These are phyloP conservation scores for Leucaena leucocephala DNA, from an alignment of 306 rosid species.

Conservation along the genomic window DNA sequence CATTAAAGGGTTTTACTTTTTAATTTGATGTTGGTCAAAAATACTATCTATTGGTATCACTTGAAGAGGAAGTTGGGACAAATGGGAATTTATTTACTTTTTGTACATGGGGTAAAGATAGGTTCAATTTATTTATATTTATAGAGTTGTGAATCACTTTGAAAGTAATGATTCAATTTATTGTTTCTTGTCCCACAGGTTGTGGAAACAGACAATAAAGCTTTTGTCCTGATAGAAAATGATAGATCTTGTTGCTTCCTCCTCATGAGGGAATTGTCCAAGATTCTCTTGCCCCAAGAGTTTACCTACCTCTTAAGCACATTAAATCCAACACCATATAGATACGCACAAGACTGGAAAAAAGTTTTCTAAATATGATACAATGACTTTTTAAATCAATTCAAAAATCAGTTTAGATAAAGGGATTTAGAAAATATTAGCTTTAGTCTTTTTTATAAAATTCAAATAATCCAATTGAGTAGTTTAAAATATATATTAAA, in stretches of 20 bases:
- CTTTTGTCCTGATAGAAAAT: background rate
- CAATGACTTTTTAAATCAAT: too few relatives aligned
- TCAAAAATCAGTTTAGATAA: too few relatives aligned
- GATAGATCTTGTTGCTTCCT: background rate
- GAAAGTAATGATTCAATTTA: background rate
- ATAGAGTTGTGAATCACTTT: constrained; percentile 7
- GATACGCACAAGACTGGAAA: too few relatives aligned
- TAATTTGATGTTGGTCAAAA: too few relatives aligned
- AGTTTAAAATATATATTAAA: too few relatives aligned
- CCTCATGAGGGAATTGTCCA: background rate
- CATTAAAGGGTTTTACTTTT: too few relatives aligned
- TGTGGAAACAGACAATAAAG: background rate
- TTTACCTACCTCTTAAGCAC: background rate
- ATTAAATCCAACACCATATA: too few relatives aligned
- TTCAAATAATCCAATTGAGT: too few relatives aligned
- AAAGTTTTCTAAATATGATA: too few relatives aligned
- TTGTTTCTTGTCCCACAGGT: constrained; percentile 3
- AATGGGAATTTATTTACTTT: constrained; percentile 29
- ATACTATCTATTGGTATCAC: too few relatives aligned
- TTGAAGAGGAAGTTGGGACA: constrained; percentile 35
- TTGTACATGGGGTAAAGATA: background rate
- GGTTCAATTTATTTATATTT: background rate
- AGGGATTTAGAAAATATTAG: too few relatives aligned
- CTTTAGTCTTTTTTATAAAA: too few relatives aligned
- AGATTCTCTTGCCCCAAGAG: background rate